phyloP scores from a whole-genome alignment of 1,139 yeast genomes.

The Protomyces gravidus region DNA sequence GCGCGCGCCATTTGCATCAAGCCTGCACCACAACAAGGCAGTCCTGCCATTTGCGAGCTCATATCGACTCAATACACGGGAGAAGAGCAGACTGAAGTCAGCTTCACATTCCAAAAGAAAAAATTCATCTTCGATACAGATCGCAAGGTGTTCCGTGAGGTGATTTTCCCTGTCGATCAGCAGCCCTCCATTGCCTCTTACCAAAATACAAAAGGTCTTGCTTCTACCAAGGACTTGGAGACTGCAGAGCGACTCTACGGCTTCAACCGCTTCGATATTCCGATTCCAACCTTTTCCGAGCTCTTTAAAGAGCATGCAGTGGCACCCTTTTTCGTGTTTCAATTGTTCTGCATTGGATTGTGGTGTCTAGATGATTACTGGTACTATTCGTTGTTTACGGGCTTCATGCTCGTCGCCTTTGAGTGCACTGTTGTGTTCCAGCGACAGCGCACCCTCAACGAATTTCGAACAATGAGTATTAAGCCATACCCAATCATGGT shows the following conservation, averaged over 20 bases:
- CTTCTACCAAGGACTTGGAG: constrained; percentile 49
- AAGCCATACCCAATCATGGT: constrained; percentile 79
- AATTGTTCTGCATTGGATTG: constrained; percentile 87
- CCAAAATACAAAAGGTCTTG: constrained; percentile 61
- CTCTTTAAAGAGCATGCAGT: constrained; percentile 96
- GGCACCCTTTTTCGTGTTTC: constrained; percentile 96
- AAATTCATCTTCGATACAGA: constrained; percentile 68
- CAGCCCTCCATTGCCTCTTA: constrained; percentile 56
- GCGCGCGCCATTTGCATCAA: constrained; percentile 57
- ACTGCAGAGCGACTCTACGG: constrained; percentile 66
- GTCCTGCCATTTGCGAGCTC: constrained; percentile 63
- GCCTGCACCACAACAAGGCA: constrained; percentile 82
- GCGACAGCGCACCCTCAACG: constrained; percentile 88
- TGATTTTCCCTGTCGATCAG: constrained; percentile 68
- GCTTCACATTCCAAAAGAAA: constrained; percentile 87
- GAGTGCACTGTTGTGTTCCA: constrained; percentile 94
- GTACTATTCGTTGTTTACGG: constrained; percentile 87
- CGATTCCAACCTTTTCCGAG: constrained; percentile 85
- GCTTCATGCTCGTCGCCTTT: constrained; percentile 86
- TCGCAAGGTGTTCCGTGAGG: constrained; percentile 64
- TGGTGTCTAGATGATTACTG: constrained; percentile 98
- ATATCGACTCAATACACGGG: constrained; percentile 40
- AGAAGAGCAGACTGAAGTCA: constrained; percentile 56
- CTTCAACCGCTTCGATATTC: constrained; percentile 82
- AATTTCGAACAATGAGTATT: constrained; percentile 95